These are phyloP conservation scores for Tuber aestivum DNA, from an alignment of 495 filamentous ascomycete genomes.

Conservation along the genomic window DNA sequence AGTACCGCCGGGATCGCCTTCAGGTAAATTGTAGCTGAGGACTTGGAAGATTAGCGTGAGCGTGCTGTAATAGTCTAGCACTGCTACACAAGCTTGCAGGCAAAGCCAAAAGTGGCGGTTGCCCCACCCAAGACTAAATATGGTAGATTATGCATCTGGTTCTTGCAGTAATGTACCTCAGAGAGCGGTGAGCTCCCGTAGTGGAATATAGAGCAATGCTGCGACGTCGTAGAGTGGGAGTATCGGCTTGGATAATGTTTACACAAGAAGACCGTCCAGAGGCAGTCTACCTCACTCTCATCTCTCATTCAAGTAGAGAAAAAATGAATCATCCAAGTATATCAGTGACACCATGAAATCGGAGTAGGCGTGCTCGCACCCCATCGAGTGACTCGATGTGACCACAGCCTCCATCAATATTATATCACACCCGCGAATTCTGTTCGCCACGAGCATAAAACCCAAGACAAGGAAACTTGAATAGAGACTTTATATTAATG, in stretches of 20 bases:
- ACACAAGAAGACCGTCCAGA: neutral
- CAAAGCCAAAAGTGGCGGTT: neutral
- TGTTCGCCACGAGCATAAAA: neutral
- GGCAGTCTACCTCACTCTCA: neutral
- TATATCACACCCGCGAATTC: neutral
- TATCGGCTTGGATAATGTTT: neutral
- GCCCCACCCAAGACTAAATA: neutral
- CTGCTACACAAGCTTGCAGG: neutral
- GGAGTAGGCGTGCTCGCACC: neutral
- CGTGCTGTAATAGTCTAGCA: too few relatives aligned
- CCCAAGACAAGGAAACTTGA: neutral
- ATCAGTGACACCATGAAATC: neutral
- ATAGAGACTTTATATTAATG: neutral
- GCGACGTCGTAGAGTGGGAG: neutral
- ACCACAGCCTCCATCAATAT: neutral
- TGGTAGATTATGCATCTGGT: neutral
- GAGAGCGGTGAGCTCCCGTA: neutral
- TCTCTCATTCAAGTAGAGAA: neutral
- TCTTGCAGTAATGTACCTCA: neutral
- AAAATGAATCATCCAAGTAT: neutral
- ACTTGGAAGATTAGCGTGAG: neutral
- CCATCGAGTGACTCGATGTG: neutral
- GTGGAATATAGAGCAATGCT: neutral
- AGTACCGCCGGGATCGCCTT: neutral
- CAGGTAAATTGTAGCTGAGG: neutral